A percentile compares a stretch with the other conserved stretches of the same genome.
These are phyloP conservation scores for Penicillium soppii DNA, from an alignment of 495 filamentous ascomycete genomes.

Conservation along the genomic window DNA sequence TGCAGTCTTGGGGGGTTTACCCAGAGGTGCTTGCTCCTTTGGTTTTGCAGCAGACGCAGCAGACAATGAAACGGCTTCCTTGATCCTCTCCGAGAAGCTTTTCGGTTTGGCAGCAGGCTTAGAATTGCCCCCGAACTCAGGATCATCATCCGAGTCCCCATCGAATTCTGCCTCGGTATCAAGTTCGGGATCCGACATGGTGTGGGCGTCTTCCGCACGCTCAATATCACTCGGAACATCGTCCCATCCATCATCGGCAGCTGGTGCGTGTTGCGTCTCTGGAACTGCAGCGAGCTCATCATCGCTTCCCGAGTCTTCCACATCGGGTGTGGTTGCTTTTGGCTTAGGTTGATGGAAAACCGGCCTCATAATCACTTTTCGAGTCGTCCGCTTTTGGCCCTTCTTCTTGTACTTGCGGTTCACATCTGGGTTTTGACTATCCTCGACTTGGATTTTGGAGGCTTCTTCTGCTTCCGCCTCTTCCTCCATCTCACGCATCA, in stretches of 20 bases:
- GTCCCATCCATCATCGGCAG: constrained; percentile 3
- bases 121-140: constrained; percentile 30
- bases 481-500: constrained; percentile 76
- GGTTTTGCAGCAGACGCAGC: constrained; percentile 18
- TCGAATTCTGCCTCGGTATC: constrained; percentile 27
- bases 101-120: constrained; percentile 27
- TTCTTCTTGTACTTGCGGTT: constrained; percentile 82
- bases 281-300: constrained; percentile 32
- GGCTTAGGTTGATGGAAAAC: constrained; percentile 39
- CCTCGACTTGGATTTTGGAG: constrained; percentile 52
- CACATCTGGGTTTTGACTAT: constrained; percentile 58
- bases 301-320: constrained; percentile 26
- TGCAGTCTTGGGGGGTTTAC: constrained; percentile 27
- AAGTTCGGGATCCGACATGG: constrained; percentile 34
- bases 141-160: constrained; percentile 23
- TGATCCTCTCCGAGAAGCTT: constrained; percentile 47
- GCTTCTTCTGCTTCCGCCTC: constrained; percentile 39
- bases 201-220: constrained; percentile 25
- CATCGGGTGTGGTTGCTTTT: constrained; percentile 23
- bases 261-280: constrained; percentile 31
- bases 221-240: constrained; percentile 18
- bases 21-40: constrained; percentile 30
- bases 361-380: constrained; percentile 71
- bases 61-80: constrained; percentile 36
- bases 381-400: constrained; percentile 85